Base-by-base conservation (phyloP, 192 early-diverging fungal genomes). In the Coemansia sp. region DNA sequence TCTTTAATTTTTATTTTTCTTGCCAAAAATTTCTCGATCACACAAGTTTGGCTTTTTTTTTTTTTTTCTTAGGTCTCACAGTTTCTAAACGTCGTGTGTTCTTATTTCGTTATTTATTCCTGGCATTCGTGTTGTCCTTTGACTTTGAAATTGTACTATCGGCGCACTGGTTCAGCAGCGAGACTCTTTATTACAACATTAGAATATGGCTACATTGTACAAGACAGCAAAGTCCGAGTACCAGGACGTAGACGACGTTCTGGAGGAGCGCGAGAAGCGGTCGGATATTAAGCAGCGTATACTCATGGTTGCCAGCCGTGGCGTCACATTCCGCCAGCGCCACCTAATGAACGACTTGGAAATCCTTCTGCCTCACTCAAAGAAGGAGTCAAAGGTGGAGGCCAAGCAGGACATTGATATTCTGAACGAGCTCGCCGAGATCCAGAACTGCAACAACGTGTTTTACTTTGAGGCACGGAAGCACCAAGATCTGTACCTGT, bases 361-460 rank as follows among this genome's bases (percentile, higher is more conserved):
- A 59, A 83, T 87, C 19, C 77, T 99, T 30, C 86, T 97, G 64
- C 97, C 97, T 59, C 97, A 99, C 76, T 86, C 93, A 38, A 98
- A 98, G 84, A 97, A 97, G 80, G 96, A 98, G 77, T 85, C 89
- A 66, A 99, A 99, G 77, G 84, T 97, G 26, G 96, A 97, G 81
- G 86, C 91, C 37, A 98, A 99, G 79, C 89, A 86, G 74, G 91
- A 96, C 67, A 90, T 97, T 57, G 75, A 89, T 7, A 75, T 93
- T 33, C 80, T 99, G 50, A 99, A 99, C 78, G 97, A 98, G 80
- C 85, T 99, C 33, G 94, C 94, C 10, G 94, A 97, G 64, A 88
- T 98, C 62, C 94, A 93, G 86, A 95, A 95, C 86, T 99, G 97
- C 88, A 99, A 99, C 87, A 99, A 98, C 69, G 92, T 90, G 70